These are phyloP conservation scores for Eustoma russellianum DNA, from an alignment of 257 asterid genomes.

Conservation along the genomic window DNA sequence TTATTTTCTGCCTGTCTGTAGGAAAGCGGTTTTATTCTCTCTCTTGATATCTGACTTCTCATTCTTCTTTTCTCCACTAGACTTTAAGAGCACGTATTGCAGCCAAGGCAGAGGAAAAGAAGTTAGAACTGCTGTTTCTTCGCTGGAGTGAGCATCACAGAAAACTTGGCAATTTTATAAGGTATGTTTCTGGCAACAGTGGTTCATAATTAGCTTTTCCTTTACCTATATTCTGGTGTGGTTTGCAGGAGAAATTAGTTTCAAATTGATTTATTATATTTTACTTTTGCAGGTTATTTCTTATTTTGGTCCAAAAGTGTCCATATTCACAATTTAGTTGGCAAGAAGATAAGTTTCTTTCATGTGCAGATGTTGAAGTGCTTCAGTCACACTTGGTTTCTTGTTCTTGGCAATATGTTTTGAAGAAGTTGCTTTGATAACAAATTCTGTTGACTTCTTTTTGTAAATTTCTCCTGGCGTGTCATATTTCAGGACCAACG, in stretches of 20 bases:
- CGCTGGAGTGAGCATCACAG: conserved; percentile 96
- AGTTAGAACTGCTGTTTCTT: conserved; percentile 89
- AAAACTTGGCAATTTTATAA: conserved; percentile 96
- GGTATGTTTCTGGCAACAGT: conserved; percentile 41
- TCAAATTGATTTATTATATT: background rate
- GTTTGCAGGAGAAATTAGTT: background rate
- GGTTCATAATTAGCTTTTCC: conserved; percentile 5
- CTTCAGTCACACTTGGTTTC: conserved; percentile 30
- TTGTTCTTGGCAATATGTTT: conserved; percentile 18
- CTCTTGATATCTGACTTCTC: conserved; percentile 7
- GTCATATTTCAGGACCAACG: conserved; percentile 67
- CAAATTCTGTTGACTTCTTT: conserved; percentile 22
- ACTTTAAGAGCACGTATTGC: conserved; percentile 91
- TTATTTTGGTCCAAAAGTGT: conserved; percentile 95
- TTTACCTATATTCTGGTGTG: background rate
- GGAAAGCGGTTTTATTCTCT: background rate
- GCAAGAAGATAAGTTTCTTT: conserved; percentile 96
- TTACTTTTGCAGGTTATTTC: conserved; percentile 80
- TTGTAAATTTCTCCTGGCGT: conserved; percentile 16
- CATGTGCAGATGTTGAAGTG: conserved; percentile 63
- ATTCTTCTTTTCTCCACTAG: conserved; percentile 27
- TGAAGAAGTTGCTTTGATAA: conserved; percentile 11
- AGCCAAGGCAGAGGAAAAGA: conserved; percentile 98
- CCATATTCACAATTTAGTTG: conserved; percentile 98
- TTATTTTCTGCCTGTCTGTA: background rate